Base-by-base conservation (phyloP, 129 eudicot genomes). In the Scalesia atractyloides region DNA sequence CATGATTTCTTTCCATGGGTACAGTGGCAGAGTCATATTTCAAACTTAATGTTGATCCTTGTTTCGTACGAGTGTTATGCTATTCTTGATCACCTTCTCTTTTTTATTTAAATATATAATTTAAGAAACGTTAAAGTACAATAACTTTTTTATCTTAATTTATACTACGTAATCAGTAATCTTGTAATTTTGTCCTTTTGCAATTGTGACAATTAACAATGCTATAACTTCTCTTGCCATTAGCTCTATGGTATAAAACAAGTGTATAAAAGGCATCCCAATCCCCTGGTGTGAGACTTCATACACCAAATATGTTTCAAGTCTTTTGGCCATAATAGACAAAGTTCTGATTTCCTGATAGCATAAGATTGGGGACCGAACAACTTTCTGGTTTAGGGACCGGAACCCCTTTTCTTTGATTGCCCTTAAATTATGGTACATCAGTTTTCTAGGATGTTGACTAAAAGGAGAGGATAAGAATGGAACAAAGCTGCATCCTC, bases 401-500 rank as follows among this genome's bases (percentile, higher is more conserved):
- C 24, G 66, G 66, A 33, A 61, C 20, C 46, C 61, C 33, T 61
- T 61, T 61, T 30, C 11, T 14, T 61, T 13, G 43, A 33, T 61
- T 14, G 16, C 11, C 66, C 46, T 19, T 61, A 44, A 13, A 33
- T 30, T 39, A 19, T 30, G 37, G 39, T 66, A 44, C 39, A 20
- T 66, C 43, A 22, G 58, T 66, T 66, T 18, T 39, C 57, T 36
- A 19, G 53, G 34, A 22, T 66, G 20, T 66, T 5, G 26, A 12
- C 57, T 43, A 10, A 65, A 65, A 43, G 70, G 22, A 20, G 72
- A 47, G 57, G 41, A 13, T 30, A 20, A 46, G 54, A 49, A 66
- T 58, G 18, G 58, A 47, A 67, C 66, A 22, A 47, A 41, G 50
- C 14, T 5, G 15, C 15, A 46, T 67, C 72, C 72, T 67, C 72